Conservation (phyloP, 495 filamentous ascomycete genomes). For the Acidomyces sp. region DNA sequence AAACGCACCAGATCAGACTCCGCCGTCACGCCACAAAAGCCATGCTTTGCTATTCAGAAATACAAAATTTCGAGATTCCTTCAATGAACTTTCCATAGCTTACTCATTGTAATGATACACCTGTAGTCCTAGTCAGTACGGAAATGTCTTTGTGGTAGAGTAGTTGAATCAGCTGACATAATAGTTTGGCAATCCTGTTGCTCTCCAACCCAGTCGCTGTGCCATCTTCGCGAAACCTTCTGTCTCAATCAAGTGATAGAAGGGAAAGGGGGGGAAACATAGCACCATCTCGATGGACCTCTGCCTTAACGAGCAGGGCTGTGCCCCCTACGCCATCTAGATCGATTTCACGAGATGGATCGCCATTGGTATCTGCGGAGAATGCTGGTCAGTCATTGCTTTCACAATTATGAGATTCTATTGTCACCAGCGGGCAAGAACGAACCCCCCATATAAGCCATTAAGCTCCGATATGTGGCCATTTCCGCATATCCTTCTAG, state of each 20-base stretch:
- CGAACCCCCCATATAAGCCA: conserved; percentile 66
- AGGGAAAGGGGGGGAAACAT: conserved; percentile 97
- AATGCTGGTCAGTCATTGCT: conserved; percentile 13
- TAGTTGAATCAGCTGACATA: conserved; percentile 49
- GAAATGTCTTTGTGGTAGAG: not conserved
- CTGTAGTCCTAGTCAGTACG: conserved; percentile 7
- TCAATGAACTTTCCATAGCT: no score
- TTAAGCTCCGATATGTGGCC: conserved; percentile 77
- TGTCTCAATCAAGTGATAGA: conserved; percentile 94
- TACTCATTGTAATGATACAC: conserved; percentile 26
- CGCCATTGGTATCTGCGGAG: conserved; percentile 24
- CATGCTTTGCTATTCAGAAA: no score
- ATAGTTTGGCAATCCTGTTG: conserved; percentile 86
- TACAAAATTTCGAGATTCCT: no score
- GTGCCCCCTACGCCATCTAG: conserved; percentile 93
- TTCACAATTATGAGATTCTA: not conserved
- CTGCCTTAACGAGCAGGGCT: conserved; percentile 86
- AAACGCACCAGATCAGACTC: no score
- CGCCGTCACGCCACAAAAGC: no score
- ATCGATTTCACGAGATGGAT: conserved; percentile 47
- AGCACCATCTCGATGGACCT: conserved; percentile 91
- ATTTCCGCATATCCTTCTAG: conserved; percentile 88
- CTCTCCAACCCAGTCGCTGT: conserved; percentile 66
- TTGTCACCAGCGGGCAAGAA: not conserved
- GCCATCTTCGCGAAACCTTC: conserved; percentile 99